Percentiles rank a stretch among this genome's conserved stretches.
Evolutionary conservation across 441 rosid genomes (phyloP).

Genomic region (Rhodomyrtus psidioides): DNA sequence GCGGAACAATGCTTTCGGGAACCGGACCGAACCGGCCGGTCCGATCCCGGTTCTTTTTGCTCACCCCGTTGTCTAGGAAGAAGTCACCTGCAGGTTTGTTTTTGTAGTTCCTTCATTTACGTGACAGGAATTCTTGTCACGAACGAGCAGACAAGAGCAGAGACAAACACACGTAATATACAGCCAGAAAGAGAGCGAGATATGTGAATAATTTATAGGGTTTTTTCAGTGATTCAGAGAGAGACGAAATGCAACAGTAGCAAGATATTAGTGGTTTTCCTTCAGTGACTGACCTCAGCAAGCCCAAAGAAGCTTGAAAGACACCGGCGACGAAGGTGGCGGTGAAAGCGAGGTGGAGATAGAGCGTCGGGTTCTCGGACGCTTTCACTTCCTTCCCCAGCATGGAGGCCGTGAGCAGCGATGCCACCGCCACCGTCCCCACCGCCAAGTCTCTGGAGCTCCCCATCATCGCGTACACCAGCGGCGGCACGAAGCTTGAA

Average conservation of each 20-base stretch:
- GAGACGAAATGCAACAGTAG: neutral
- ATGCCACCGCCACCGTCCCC: constrained; percentile 85
- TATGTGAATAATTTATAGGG: neutral
- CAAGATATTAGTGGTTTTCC: neutral
- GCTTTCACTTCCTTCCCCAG: constrained; percentile 63
- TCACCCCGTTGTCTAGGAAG: neutral
- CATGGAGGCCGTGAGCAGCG: constrained; percentile 72
- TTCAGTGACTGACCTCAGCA: constrained; percentile 48
- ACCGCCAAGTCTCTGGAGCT: constrained; percentile 92
- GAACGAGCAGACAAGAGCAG: neutral
- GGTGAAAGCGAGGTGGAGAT: constrained; percentile 89
- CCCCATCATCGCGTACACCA: constrained; percentile 88
- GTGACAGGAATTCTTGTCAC: neutral
- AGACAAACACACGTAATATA: neutral
- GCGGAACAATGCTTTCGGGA: no score
- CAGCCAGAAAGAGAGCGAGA: neutral
- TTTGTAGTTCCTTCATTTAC: neutral
- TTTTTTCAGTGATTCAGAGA: neutral
- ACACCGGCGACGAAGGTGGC: constrained; percentile 86
- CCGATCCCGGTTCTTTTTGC: no score
- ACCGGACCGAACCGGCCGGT: no score
- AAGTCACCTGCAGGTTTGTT: neutral
- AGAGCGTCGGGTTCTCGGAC: constrained; percentile 58
- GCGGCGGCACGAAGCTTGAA: constrained; percentile 88
- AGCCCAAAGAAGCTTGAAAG: constrained; percentile 73